Percentiles rank a stretch among this genome's conserved stretches.
These are phyloP conservation scores for Hirsutella minnesotensis DNA, from an alignment of 2,329 filamentous ascomycete genomes.

Conservation along the genomic window DNA sequence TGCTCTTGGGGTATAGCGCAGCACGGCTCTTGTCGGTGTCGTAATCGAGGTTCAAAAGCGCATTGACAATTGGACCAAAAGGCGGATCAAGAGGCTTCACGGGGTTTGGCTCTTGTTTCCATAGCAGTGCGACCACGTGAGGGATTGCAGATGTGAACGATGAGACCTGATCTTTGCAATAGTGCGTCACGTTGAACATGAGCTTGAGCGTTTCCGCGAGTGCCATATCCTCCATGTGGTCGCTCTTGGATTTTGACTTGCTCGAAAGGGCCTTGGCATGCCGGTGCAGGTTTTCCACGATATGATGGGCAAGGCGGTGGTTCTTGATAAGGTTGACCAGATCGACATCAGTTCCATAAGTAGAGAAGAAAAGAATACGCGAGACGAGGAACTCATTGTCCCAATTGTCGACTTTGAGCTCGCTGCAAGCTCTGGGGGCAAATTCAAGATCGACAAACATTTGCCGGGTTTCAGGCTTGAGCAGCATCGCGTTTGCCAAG, in stretches of 20 bases:
- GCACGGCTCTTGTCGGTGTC: constrained; percentile 37
- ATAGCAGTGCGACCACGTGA: constrained; percentile 59
- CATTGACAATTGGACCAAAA: constrained; percentile 63
- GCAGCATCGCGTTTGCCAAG: constrained; percentile 63
- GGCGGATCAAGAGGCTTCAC: constrained; percentile 61
- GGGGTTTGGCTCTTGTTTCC: constrained; percentile 41
- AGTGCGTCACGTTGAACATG: constrained; percentile 77
- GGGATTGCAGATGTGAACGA: constrained; percentile 58
- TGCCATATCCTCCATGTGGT: constrained; percentile 66
- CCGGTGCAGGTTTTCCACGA: constrained; percentile 57
- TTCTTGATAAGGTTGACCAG: constrained; percentile 34
- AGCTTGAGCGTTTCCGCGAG: constrained; percentile 77
- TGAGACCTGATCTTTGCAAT: constrained; percentile 48
- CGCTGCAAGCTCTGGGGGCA: constrained; percentile 52
- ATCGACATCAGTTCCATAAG: constrained; percentile 36
- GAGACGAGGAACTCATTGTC: constrained; percentile 76
- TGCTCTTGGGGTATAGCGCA: constrained; percentile 54
- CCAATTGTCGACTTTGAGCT: constrained; percentile 58
- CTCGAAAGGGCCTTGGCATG: constrained; percentile 42
- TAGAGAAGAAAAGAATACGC: constrained; percentile 31
- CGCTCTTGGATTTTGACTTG: constrained; percentile 19
- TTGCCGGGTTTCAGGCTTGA: constrained; percentile 32
- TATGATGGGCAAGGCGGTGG: constrained; percentile 36
- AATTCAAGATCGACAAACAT: constrained; percentile 32
- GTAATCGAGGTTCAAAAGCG: constrained; percentile 68